A percentile compares a stretch with the other conserved stretches of the same genome.
These are phyloP conservation scores for Solanum infundibuliforme DNA, from an alignment of 257 asterid genomes.

Conservation along the genomic window DNA sequence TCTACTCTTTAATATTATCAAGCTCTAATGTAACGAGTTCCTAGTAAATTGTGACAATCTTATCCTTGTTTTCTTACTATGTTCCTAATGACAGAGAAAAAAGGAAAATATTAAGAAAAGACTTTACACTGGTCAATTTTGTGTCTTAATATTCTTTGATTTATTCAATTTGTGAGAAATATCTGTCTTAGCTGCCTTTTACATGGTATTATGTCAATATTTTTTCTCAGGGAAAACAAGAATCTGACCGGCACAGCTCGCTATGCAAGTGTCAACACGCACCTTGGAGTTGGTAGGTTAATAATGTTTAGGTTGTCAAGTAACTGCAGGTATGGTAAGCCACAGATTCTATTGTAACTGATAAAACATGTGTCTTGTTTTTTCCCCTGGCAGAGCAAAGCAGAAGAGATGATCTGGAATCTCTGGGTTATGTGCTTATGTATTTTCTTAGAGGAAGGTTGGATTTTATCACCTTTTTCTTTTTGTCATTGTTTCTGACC, in stretches of 20 bases:
- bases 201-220: background rate
- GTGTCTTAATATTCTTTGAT: background rate
- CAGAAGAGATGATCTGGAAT: slow-evolving; percentile 93
- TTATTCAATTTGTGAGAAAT: background rate
- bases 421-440: slow-evolving; percentile 97
- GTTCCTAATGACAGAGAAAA: background rate
- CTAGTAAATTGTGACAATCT: background rate
- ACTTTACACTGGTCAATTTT: background rate
- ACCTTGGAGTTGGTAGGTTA: slow-evolving; percentile 83
- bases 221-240: slow-evolving; percentile 76
- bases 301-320: background rate
- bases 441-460: slow-evolving; percentile 97
- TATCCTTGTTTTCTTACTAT: background rate
- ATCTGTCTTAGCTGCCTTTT: background rate
- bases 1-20: background rate
- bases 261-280: slow-evolving; percentile 92
- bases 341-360: background rate
- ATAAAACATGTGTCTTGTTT: background rate
- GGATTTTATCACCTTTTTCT: slow-evolving; percentile 5
- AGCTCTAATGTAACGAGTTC: background rate
- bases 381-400: slow-evolving; percentile 72
- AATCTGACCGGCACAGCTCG: slow-evolving; percentile 95
- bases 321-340: background rate
- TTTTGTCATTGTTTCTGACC: background rate
- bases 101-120: background rate